phyloP scores from a whole-genome alignment of 2,329 filamentous ascomycete genomes.

The Neoascochyta sp. region DNA sequence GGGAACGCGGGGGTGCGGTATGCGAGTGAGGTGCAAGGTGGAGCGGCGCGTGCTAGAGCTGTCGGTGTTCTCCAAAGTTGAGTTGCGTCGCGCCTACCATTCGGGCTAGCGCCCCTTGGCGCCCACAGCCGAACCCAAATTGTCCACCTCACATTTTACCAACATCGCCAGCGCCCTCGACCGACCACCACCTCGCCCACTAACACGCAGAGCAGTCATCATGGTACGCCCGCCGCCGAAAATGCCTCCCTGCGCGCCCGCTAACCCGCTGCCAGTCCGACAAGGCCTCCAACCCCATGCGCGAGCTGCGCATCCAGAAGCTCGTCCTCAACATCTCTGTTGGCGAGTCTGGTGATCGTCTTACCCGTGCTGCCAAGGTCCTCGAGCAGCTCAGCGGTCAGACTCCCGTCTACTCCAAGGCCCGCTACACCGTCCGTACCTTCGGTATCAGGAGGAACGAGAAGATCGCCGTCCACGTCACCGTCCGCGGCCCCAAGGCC shows the following conservation, averaged over 20 bases:
- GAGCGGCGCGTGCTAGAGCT: slow-evolving; percentile 6
- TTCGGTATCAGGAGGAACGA: slow-evolving; percentile 99
- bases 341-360: slow-evolving; percentile 99
- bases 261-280: slow-evolving; percentile 35
- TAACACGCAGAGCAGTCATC: slow-evolving; percentile 38
- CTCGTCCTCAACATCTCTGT: slow-evolving; percentile 99
- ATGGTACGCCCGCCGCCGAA: slow-evolving; percentile 29
- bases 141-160: slow-evolving; percentile 10
- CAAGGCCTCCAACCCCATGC: slow-evolving; percentile 96
- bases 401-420: slow-evolving; percentile 99
- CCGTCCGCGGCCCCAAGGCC: slow-evolving; percentile 97
- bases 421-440: slow-evolving; percentile 99
- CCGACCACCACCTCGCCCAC: slow-evolving; percentile 30
- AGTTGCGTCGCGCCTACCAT: slow-evolving; percentile 11
- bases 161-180: slow-evolving; percentile 28
- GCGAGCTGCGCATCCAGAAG: slow-evolving; percentile 99
- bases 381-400: slow-evolving; percentile 99
- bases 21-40: slow-evolving; percentile 3
- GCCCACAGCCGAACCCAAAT: slow-evolving; percentile 24
- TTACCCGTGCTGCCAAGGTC: slow-evolving; percentile 99
- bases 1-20: slow-evolving; percentile 23
- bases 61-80: slow-evolving; percentile 20
- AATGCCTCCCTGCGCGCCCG: slow-evolving; percentile 9
- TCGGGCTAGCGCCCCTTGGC: slow-evolving; percentile 10
- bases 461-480: slow-evolving; percentile 95